Conservation (phyloP, 2,329 filamentous ascomycete species). For the Beauveria pseudobassiana region DNA sequence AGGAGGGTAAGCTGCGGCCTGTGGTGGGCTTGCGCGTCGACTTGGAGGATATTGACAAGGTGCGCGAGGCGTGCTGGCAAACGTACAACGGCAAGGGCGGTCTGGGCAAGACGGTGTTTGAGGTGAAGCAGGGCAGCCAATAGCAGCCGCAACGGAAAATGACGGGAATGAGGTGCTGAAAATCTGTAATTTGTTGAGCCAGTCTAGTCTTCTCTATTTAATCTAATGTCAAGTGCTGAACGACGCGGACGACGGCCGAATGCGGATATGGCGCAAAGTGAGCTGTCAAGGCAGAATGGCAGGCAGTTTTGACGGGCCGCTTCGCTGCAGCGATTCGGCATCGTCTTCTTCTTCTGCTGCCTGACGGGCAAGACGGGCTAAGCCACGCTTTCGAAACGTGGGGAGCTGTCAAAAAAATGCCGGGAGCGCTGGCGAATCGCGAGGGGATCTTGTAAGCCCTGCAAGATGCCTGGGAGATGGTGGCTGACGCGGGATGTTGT, state of each 20-base stretch:
- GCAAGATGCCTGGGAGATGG: not conserved
- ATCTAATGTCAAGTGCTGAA: not conserved
- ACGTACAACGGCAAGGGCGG: constrained; percentile 31
- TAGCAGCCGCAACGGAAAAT: not conserved
- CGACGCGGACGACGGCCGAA: not conserved
- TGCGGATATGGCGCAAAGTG: not conserved
- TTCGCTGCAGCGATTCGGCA: not conserved
- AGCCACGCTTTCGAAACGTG: not conserved
- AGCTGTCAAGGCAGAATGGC: constrained; percentile 3
- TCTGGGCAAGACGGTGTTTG: constrained; percentile 31
- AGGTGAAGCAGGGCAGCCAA: not conserved
- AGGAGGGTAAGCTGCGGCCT: constrained; percentile 15
- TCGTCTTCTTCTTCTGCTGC: not conserved
- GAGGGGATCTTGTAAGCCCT: not conserved
- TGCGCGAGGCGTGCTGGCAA: constrained; percentile 29
- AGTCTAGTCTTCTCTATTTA: too few relatives aligned
- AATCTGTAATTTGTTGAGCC: not conserved
- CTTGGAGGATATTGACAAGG: constrained; percentile 27
- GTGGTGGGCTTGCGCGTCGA: constrained; percentile 17
- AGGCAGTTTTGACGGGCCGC: not conserved
- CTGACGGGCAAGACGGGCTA: not conserved
- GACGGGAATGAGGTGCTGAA: not conserved
- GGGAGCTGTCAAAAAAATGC: not conserved
- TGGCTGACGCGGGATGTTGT: not conserved
- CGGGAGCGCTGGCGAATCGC: not conserved